Conservation (phyloP, 345 rosid species). For the Ceriops tagal region DNA sequence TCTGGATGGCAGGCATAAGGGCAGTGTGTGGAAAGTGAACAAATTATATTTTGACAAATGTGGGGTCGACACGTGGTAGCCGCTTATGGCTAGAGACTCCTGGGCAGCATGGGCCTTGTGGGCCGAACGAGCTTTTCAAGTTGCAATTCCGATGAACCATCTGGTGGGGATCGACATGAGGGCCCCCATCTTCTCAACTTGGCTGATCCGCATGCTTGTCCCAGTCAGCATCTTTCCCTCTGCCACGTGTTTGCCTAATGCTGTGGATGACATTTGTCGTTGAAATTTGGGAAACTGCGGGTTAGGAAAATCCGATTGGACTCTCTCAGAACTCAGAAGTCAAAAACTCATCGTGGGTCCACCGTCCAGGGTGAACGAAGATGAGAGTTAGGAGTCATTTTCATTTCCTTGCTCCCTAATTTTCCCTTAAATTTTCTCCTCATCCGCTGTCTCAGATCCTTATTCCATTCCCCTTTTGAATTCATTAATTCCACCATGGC, state of each 20-base stretch:
- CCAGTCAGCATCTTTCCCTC: conserved; percentile 28
- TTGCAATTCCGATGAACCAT: conserved; percentile 32
- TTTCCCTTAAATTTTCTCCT: neutral
- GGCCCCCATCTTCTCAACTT: conserved; percentile 11
- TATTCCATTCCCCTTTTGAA: neutral
- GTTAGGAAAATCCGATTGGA: too few relatives aligned
- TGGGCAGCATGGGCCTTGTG: conserved; percentile 53
- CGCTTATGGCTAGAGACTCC: conserved; percentile 14
- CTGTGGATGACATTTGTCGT: too few relatives aligned
- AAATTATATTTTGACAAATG: conserved; percentile 4
- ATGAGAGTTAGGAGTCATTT: conserved; percentile 26
- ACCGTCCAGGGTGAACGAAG: conserved; percentile 12
- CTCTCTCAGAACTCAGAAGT: too few relatives aligned
- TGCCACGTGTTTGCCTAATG: conserved; percentile 16
- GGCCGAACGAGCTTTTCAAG: conserved; percentile 33
- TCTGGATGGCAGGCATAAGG: conserved; percentile 8
- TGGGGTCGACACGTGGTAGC: neutral
- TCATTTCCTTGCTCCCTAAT: conserved; percentile 37
- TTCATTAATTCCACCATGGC: neutral
- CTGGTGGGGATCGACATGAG: conserved; percentile 12
- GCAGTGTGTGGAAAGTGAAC: neutral
- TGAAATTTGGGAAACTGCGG: too few relatives aligned
- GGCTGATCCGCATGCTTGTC: conserved; percentile 22
- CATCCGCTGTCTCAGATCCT: neutral
- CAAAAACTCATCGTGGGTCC: conserved; percentile 14